Evolutionary conservation across 768 basidiomycete genomes (phyloP).

Genomic region (Podaxis sp.): DNA sequence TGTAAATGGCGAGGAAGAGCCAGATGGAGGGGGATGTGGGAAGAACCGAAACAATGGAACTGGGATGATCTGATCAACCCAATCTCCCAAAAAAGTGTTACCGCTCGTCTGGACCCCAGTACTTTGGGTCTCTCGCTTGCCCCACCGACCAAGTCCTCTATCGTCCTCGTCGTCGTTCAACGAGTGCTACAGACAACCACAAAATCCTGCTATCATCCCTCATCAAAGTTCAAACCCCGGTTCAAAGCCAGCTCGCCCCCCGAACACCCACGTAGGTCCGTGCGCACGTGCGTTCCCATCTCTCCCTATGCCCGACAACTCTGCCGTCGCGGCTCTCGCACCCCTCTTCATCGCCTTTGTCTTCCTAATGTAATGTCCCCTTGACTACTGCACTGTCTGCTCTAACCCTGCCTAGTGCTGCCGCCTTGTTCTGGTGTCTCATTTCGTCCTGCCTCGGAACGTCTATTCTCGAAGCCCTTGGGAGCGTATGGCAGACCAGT

Average conservation of each 20-base stretch:
- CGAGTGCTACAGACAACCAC: no score
- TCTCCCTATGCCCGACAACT: constrained; percentile 1
- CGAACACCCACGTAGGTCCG: not conserved
- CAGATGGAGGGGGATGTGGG: constrained; percentile 26
- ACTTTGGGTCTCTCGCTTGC: constrained; percentile 13
- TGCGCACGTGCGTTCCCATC: not conserved
- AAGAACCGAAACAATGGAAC: constrained; percentile 42
- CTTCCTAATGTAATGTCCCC: constrained; percentile 42
- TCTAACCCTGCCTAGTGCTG: constrained; percentile 22
- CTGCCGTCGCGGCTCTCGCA: constrained; percentile 21
- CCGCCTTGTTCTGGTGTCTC: constrained; percentile 61
- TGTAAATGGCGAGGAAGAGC: constrained; percentile 23
- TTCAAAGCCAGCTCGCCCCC: constrained; percentile 16
- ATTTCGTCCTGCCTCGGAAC: constrained; percentile 66
- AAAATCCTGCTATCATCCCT: not conserved
- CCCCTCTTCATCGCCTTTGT: constrained; percentile 46
- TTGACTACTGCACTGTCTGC: not conserved
- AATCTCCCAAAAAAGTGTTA: constrained; percentile 29
- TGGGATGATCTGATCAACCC: constrained; percentile 34
- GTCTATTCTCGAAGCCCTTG: constrained; percentile 42
- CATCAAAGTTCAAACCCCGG: constrained; percentile 22
- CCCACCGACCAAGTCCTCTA: no score
- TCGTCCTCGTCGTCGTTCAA: no score
- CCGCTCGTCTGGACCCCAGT: constrained; percentile 29
- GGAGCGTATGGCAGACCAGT: constrained; percentile 23